Evolutionary conservation across 768 basidiomycete genomes (phyloP), one percentile per base, ranked within the genome.

Genomic region (Mycena galericulata): DNA sequence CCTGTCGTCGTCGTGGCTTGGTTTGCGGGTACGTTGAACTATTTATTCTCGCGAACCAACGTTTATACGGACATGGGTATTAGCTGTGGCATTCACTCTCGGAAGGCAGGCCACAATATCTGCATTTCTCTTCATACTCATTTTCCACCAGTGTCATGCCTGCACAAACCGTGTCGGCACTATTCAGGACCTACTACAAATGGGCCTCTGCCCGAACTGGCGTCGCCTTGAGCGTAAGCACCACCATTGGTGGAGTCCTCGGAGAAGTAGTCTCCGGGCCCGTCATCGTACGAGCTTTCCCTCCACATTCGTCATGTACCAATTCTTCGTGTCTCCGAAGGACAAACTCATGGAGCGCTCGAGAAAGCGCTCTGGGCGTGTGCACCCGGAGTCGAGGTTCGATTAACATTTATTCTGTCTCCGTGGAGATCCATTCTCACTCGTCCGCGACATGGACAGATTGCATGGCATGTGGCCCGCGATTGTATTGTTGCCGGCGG

Each of bases 391-490:
- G 36, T 47, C 60, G 2, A 41, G 69, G 69, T 70, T 17, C 50
- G 38, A 46, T 11, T 43, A 24, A 26, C 5, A 9, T 12, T 49
- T 15, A 5, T 4, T 22, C 4, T 49, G 14, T 29, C 18, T 43
- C 6, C 20, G 5, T 15, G 41, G 41, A 43, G 4, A 17, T 17
- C 6, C 4, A 24, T 36, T 4, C 15, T 9, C 9, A 0, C 24
- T 59, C 1, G 32, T 22, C 22, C 3, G 12, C 26, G 7, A 6
- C 18, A 7, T 2, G 26, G 12, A 12, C 30, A 71, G 72, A 58
- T 26, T 73, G 18, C 70, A 71, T 46, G 72, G 68, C 15, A 73
- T 73, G 63, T 73, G 72, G 72, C 63, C 72, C 15, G 72, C 69
- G 14, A 61, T 67, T 14, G 32, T 71, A 22, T 51, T 71, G 5